Percentiles rank a stretch among this genome's conserved stretches.
These are phyloP conservation scores for Didymella pomorum DNA, from an alignment of 2,329 filamentous ascomycete species.

Conservation along the genomic window DNA sequence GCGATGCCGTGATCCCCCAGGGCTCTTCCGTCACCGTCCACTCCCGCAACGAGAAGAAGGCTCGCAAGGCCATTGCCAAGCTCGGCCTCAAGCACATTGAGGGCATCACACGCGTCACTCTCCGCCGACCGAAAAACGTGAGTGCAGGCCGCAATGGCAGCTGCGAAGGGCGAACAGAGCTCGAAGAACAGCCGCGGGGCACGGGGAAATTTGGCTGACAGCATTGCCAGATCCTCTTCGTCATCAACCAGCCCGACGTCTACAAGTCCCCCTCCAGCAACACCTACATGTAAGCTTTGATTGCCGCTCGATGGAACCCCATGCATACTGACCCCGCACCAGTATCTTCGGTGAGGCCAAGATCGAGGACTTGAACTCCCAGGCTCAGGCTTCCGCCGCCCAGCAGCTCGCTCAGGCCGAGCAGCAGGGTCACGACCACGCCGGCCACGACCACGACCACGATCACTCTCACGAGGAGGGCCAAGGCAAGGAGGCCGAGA, in stretches of 20 bases:
- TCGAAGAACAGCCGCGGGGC: conserved; percentile 18
- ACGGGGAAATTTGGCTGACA: conserved; percentile 31
- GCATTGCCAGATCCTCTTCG: conserved; percentile 84
- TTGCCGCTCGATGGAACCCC: conserved; percentile 15
- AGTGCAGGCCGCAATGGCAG: conserved; percentile 53
- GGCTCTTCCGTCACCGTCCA: conserved; percentile 91
- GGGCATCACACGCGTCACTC: conserved; percentile 97
- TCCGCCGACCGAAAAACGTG: conserved; percentile 98
- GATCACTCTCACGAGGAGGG: conserved; percentile 67
- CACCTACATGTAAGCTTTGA: conserved; percentile 90
- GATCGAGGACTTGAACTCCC: conserved; percentile 99
- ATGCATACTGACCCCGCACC: conserved; percentile 37
- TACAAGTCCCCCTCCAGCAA: conserved; percentile 99
- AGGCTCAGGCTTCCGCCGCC: conserved; percentile 93
- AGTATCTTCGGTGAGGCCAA: conserved; percentile 99
- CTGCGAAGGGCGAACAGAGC: conserved; percentile 15
- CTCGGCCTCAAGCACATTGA: conserved; percentile 94
- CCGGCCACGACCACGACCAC: conserved; percentile 73
- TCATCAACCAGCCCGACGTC: conserved; percentile 99
- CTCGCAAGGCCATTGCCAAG: conserved; percentile 98
- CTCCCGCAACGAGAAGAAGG: conserved; percentile 99
- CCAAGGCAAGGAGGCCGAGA: conserved; percentile 70
- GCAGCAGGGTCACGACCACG: conserved; percentile 71
- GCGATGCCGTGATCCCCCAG: conserved; percentile 74
- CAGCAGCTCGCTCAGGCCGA: conserved; percentile 88